Evolutionary conservation across 2,329 filamentous ascomycete genomes (phyloP), one percentile per base, ranked within the genome.

Genomic region (Diplodia mutila): DNA sequence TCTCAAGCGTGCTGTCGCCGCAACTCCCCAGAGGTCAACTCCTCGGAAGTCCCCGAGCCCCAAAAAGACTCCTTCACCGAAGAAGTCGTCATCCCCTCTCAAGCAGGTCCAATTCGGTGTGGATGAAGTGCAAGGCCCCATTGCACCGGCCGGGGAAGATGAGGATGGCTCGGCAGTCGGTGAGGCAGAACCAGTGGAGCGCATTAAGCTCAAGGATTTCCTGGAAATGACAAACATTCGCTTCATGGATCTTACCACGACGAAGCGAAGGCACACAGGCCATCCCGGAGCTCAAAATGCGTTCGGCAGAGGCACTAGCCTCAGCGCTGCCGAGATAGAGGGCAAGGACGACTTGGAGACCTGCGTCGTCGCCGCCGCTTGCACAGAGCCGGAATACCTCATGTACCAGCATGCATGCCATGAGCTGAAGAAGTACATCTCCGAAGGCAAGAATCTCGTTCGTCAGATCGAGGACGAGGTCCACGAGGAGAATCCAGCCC

Each of bases 371-470:
- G 93, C 94, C 66, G 93, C 93, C 37, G 92, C 94, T 54, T 97
- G 94, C 77, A 97, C 92, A 0, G 87, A 97, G 29, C 95, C 95
- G 0, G 94, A 96, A 87, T 87, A 97, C 53, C 94, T 97, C 76
- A 81, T 99, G 59, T 99, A 97, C 77, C 93, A 97, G 77, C 94
- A 98, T 79, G 93, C 93, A 29, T 98, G 94, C 75, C 91, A 94
- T 67, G 95, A 99, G 78, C 85, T 99, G 71, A 98, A 98, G 80
- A 94, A 92, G 69, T 98, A 98, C 78, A 98, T 98, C 68, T 93
- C 93, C 0, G 93, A 97, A 77, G 95, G 95, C 18, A 90, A 94
- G 61, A 89, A 90, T 65, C 93, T 97, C 69, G 93, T 98, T 69
- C 91, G 91, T 46, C 92, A 94, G 72, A 96, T 99, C 68, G 95